These are phyloP conservation scores for Emiliania huxleyi DNA, from an alignment of 78 protist genomes.

Conservation along the genomic window DNA sequence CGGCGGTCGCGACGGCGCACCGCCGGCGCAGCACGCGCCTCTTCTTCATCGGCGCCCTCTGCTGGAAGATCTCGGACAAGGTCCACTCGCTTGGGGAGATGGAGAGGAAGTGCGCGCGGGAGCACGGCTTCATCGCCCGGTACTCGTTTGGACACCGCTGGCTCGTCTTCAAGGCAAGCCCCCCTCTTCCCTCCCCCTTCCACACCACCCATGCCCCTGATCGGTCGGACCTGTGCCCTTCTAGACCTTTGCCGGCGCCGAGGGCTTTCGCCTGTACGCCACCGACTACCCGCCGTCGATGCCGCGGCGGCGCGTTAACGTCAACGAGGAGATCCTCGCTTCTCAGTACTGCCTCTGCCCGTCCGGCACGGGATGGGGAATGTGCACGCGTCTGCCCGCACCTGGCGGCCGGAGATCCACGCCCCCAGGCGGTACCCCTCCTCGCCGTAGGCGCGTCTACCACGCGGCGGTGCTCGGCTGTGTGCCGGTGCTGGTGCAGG, in stretches of 20 bases:
- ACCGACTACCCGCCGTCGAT: not conserved
- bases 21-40: not conserved
- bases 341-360: not conserved
- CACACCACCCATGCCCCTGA: too few relatives aligned
- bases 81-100: not conserved
- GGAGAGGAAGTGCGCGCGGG: not conserved
- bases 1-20: not conserved
- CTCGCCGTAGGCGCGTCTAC: too few relatives aligned
- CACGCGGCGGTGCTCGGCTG: not conserved
- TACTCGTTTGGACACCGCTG: slow-evolving; percentile 1
- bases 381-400: too few relatives aligned
- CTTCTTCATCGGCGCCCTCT: slow-evolving; percentile 1
- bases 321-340: not conserved
- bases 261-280: not conserved
- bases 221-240: too few relatives aligned
- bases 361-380: not conserved
- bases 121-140: not conserved
- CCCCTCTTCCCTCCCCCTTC: too few relatives aligned
- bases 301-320: not conserved
- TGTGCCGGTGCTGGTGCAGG: not conserved
- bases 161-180: too few relatives aligned
- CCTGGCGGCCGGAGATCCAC: too few relatives aligned
- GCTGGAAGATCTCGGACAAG: not conserved
- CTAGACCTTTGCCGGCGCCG: too few relatives aligned
- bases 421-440: too few relatives aligned